These are phyloP conservation scores for Kuraishia hungarica DNA, from an alignment of 805 yeast species.

Conservation along the genomic window DNA sequence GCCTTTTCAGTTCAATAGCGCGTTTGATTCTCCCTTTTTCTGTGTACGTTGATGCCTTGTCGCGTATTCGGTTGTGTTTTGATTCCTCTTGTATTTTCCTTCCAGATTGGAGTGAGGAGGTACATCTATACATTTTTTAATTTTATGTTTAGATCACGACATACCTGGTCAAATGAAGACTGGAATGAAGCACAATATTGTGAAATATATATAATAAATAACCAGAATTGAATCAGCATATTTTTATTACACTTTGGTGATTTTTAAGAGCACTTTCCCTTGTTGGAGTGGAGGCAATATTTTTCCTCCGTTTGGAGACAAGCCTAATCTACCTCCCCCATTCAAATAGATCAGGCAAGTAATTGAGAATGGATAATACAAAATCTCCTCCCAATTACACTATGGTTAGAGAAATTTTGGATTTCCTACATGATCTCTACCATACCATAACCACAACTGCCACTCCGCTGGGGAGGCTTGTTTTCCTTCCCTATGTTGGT, in stretches of 20 bases:
- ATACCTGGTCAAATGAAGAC: neutral
- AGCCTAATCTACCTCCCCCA: too few relatives aligned
- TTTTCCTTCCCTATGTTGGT: neutral
- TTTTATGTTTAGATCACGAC: neutral
- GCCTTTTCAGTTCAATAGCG: too few relatives aligned
- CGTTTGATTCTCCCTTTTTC: neutral
- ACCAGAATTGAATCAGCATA: neutral
- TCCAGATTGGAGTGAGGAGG: neutral
- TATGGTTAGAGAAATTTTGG: neutral
- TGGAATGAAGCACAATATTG: neutral
- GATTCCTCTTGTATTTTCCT: neutral
- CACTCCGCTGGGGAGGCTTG: slow-evolving; percentile 15
- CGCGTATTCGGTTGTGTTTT: neutral
- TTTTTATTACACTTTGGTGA: too few relatives aligned
- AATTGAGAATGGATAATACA: neutral
- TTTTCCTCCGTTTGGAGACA: too few relatives aligned
- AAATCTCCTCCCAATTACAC: neutral
- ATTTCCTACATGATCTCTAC: neutral
- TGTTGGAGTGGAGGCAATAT: too few relatives aligned
- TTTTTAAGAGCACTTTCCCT: too few relatives aligned
- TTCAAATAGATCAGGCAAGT: too few relatives aligned
- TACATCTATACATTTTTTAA: too few relatives aligned
- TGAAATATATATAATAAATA: neutral
- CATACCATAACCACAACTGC: slow-evolving; percentile 3
- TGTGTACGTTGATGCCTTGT: neutral